These are phyloP conservation scores for Cladosporium sp. DNA, from an alignment of 2,329 filamentous ascomycete genomes.

Conservation along the genomic window DNA sequence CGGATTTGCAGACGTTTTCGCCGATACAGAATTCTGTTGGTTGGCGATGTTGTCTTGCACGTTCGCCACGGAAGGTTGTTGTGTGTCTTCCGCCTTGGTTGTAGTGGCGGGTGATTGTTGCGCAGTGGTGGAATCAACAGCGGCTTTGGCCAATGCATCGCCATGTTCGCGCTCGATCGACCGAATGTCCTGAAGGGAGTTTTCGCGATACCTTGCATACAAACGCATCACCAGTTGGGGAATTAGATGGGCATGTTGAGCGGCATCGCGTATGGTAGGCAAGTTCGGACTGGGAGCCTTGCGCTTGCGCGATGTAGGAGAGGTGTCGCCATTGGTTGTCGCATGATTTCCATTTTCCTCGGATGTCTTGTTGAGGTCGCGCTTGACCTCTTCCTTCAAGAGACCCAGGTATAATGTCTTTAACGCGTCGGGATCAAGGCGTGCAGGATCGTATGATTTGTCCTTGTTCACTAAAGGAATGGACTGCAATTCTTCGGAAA, in stretches of 20 bases:
- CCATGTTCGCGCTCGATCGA: conserved; percentile 68
- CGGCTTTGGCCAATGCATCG: conserved; percentile 57
- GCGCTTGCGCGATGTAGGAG: conserved; percentile 60
- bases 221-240: conserved; percentile 67
- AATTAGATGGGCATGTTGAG: conserved; percentile 62
- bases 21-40: background rate
- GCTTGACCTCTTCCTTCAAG: conserved; percentile 65
- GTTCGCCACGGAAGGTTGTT: conserved; percentile 22
- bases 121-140: conserved; percentile 42
- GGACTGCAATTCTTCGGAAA: conserved; percentile 68
- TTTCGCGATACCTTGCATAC: conserved; percentile 68
- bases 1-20: conserved; percentile 15
- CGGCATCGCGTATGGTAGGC: conserved; percentile 61
- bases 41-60: conserved; percentile 15
- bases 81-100: conserved; percentile 41
- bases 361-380: conserved; percentile 27
- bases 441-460: conserved; percentile 64
- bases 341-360: conserved; percentile 16
- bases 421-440: conserved; percentile 72
- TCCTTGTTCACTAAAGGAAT: conserved; percentile 69
- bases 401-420: conserved; percentile 73
- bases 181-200: conserved; percentile 64
- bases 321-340: conserved; percentile 43
- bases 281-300: conserved; percentile 64
- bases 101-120: background rate